Base-by-base conservation (phyloP, 2,329 filamentous ascomycete species). In the Neoscytalidium dimidiatum region DNA sequence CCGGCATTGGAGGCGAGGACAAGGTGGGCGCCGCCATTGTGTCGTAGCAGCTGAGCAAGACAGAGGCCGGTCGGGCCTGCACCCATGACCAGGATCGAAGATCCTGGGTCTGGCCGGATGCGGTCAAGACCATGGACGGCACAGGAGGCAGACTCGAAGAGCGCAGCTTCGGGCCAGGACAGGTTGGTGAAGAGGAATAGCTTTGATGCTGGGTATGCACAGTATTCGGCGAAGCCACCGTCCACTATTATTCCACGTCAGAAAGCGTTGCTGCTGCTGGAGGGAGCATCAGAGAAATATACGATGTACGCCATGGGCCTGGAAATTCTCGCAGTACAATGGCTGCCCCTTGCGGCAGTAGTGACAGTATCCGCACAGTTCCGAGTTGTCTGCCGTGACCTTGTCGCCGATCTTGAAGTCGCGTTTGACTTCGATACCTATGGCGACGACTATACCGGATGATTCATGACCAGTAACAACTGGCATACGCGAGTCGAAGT, bases 211-310 rank as follows among this genome's bases (percentile, higher is more conserved):
- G 80, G 82, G 69, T 84, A 86, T 14, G 81, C 80, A 68, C 83
- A 85, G 81, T 90, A 92, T 75, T 92, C 88, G 58, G 89, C 90
- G 71, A 92, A 92, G 31, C 89, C 89, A 70, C 89, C 89, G 67
- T 89, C 86, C 77, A 90, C 82, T 74, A 74, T 75, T 23, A n/a
- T n/a, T n/a, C n/a, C n/a, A n/a, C n/a, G n/a, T n/a, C n/a, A n/a
- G n/a, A n/a, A n/a, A n/a, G n/a, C n/a, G n/a, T n/a, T n/a, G n/a
- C n/a, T n/a, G n/a, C n/a, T n/a, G n/a, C n/a, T n/a, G n/a, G n/a
- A n/a, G 14, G 48, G 23, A 19, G 44, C 43, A 28, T 48, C 9
- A 5, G 38, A 4, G 9, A 26, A 19, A 67, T 65, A 62, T 60
- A 68, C 68, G 82, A 68, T 84, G 87, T n/a, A 87, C 86, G 69